phyloP scores from a whole-genome alignment of 2,329 filamentous ascomycete species.

The Neoascochyta sp. region DNA sequence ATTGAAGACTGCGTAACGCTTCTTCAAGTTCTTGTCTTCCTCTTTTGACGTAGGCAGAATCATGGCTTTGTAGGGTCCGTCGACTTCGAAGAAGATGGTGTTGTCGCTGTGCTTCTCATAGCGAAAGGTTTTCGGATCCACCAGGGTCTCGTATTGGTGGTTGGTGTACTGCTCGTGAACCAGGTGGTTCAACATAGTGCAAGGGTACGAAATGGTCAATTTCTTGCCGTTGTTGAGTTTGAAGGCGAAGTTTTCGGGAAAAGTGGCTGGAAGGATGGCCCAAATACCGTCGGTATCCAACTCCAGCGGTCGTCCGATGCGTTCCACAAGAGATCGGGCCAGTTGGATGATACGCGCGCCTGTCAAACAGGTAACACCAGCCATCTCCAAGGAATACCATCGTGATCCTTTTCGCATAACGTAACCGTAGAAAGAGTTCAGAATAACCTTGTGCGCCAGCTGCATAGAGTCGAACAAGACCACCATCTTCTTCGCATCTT shows the following conservation, averaged over 20 bases:
- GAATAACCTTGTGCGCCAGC: slow-evolving; percentile 95
- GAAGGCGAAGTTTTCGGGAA: slow-evolving; percentile 94
- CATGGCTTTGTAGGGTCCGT: slow-evolving; percentile 97
- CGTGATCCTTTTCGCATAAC: slow-evolving; percentile 98
- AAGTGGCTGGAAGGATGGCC: slow-evolving; percentile 96
- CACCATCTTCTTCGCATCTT: slow-evolving; percentile 98
- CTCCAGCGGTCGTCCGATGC: slow-evolving; percentile 87
- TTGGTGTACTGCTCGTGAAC: slow-evolving; percentile 96
- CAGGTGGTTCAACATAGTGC: slow-evolving; percentile 97
- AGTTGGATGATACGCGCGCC: slow-evolving; percentile 96
- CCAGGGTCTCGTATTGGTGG: slow-evolving; percentile 89
- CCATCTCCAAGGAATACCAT: slow-evolving; percentile 99
- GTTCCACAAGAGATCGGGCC: slow-evolving; percentile 87
- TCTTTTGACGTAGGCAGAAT: slow-evolving; percentile 95
- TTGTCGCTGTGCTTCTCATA: slow-evolving; percentile 99
- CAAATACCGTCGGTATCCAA: slow-evolving; percentile 98
- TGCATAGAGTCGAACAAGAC: slow-evolving; percentile 93
- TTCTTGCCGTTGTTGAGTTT: slow-evolving; percentile 96
- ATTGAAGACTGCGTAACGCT: slow-evolving; percentile 98
- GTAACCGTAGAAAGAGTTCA: slow-evolving; percentile 99
- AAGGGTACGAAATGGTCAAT: slow-evolving; percentile 92
- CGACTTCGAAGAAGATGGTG: slow-evolving; percentile 98
- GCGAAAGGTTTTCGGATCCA: slow-evolving; percentile 73
- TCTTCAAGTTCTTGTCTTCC: slow-evolving; percentile 99
- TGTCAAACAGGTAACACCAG: slow-evolving; percentile 93